Conservation (phyloP, 2,329 filamentous ascomycete species). For the Arthrobotrys sinensis region DNA sequence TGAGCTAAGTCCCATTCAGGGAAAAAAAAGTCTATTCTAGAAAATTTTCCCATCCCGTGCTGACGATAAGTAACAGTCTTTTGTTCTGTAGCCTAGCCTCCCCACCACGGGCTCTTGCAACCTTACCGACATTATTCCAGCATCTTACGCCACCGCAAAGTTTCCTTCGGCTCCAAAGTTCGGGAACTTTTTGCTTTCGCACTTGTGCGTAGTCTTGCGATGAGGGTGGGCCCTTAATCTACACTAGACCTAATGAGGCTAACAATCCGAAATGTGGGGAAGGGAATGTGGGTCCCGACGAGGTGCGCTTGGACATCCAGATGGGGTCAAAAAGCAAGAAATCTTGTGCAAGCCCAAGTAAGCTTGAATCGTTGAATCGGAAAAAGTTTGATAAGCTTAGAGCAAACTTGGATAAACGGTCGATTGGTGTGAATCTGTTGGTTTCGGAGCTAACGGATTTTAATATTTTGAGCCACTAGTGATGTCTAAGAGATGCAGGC, state of each 20-base stretch:
- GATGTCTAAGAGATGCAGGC: background rate
- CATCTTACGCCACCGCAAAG: conserved; percentile 38
- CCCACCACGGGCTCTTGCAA: conserved; percentile 10
- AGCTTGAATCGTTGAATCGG: conserved; percentile 22
- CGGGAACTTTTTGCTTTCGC: conserved; percentile 39
- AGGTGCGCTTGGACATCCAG: conserved; percentile 3
- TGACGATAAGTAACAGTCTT: conserved; percentile 13
- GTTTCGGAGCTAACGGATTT: background rate
- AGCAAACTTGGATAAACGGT: conserved; percentile 13
- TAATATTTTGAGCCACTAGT: background rate
- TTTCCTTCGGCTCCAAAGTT: conserved; percentile 52
- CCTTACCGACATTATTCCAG: background rate
- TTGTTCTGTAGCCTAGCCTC: conserved; percentile 30
- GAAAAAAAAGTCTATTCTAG: conserved; percentile 41
- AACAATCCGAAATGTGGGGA: conserved; percentile 58
- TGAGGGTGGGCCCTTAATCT: conserved; percentile 5
- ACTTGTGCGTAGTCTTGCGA: background rate
- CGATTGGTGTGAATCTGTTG: background rate
- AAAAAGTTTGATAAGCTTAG: conserved; percentile 8
- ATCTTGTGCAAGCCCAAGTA: background rate
- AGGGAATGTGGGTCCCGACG: conserved; percentile 24
- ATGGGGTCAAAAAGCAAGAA: conserved; percentile 18
- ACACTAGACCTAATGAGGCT: conserved; percentile 40
- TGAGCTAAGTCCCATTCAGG: conserved; percentile 5
- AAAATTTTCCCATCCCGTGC: conserved; percentile 32